phyloP scores from a whole-genome alignment of 1,284 basidiomycete genomes.

The Exobasidium rhododendri region DNA sequence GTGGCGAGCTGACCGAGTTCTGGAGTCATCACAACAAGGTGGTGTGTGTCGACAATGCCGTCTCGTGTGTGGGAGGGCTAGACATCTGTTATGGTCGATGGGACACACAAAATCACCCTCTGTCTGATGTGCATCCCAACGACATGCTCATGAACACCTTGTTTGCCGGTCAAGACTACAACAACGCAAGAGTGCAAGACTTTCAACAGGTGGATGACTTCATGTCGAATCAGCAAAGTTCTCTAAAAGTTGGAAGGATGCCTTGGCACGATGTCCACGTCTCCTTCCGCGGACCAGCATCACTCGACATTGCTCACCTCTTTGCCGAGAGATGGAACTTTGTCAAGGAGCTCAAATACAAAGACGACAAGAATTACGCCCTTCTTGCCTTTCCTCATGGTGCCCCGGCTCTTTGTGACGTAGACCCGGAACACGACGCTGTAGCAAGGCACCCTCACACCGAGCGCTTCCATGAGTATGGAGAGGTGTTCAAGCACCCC shows the following conservation, averaged over 20 bases:
- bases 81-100: constrained; percentile 92
- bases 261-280: constrained; percentile 60
- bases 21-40: constrained; percentile 58
- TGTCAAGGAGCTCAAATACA: constrained; percentile 54
- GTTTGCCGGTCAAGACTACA: constrained; percentile 84
- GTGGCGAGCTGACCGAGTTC: constrained; percentile 21
- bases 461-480: constrained; percentile 21
- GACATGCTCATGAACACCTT: constrained; percentile 68
- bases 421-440: constrained; percentile 17
- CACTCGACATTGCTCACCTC: constrained; percentile 85
- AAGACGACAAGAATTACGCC: constrained; percentile 60
- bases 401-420: constrained; percentile 62
- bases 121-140: constrained; percentile 65
- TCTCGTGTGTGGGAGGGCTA: constrained; percentile 69
- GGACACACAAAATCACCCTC: constrained; percentile 61
- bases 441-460: constrained; percentile 65
- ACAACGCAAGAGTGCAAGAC: constrained; percentile 63
- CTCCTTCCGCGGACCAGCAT: constrained; percentile 75
- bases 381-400: constrained; percentile 82
- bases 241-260: constrained; percentile 61
- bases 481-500: constrained; percentile 25
- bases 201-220: constrained; percentile 66
- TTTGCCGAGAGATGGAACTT: constrained; percentile 80
- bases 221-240: constrained; percentile 69
- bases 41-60: constrained; percentile 70